Evolutionary conservation across 176 grass and related monocot species (phyloP), one percentile per base, ranked within the genome.

Genomic region (Cenchrus purpureus): DNA sequence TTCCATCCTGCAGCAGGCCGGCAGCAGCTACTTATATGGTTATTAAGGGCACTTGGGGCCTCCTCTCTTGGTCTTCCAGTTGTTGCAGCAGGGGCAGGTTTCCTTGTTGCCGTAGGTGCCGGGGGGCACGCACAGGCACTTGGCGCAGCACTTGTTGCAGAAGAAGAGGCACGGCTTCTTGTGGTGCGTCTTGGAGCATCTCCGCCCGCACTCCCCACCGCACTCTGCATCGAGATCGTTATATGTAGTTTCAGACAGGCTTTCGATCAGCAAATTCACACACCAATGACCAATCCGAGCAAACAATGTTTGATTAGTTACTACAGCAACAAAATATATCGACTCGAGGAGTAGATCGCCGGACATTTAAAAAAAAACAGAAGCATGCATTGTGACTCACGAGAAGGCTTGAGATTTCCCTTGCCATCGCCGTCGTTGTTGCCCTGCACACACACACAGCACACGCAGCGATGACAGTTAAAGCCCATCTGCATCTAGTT

Each of bases 1-100:
- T 7, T 58, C 20, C 11, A 13, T 53, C 12, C 51, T 53, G 14
- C 51, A 15, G 51, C 3, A 8, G 43, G 43, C 43, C 6, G 43
- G 43, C 46, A 50, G 12, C 11, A 52, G 14, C 12, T 4, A 12
- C 4, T 15, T 15, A 12, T 3, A 5, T 16, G 52, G 0, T 61
- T 25, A 61, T 61, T 25, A 61, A 61, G 86, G 86, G 79, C 86
- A 88, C 55, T 88, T 88, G 31, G 87, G 87, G n/a, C 87, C 87
- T 5, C 87, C 87, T 34, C 19, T n/a, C 87, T 89, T 89, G 82
- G 67, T 89, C 78, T 89, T 89, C 87, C 87, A 89, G 76, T 89
- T 85, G 74, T 85, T 68, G 83, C 85, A 89, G 67, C 87, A 89
- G 14, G 82, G 82, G 82, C 87, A 89, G 59, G 52, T 12, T 3